These are phyloP conservation scores for Coelastrella sp. DNA, from an alignment of 139 green algal genomes.

Conservation along the genomic window DNA sequence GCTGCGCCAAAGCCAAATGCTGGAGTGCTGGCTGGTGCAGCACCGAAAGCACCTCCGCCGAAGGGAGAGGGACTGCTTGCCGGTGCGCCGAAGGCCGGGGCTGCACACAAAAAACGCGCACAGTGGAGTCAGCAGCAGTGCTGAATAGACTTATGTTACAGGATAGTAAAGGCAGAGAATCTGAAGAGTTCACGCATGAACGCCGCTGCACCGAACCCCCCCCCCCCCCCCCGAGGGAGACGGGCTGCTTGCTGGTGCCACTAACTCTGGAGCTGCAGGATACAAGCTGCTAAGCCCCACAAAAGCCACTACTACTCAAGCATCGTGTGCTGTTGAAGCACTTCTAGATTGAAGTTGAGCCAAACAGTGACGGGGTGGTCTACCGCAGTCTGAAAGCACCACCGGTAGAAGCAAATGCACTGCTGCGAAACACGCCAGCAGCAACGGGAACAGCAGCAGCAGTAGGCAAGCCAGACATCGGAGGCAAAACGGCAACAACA, in stretches of 20 bases:
- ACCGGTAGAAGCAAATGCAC: slow-evolving; percentile 46
- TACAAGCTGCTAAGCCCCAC: too few relatives aligned
- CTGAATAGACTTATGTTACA: not conserved
- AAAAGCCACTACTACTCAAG: too few relatives aligned
- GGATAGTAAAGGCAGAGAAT: too few relatives aligned
- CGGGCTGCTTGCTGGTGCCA: too few relatives aligned
- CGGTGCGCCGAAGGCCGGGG: slow-evolving; percentile 48
- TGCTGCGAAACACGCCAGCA: slow-evolving; percentile 21
- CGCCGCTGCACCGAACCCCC: too few relatives aligned
- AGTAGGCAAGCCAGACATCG: too few relatives aligned
- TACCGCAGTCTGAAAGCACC: slow-evolving; percentile 52
- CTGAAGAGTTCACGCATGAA: too few relatives aligned
- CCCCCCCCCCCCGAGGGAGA: too few relatives aligned
- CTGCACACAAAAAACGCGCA: slow-evolving; percentile 3
- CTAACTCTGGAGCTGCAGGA: too few relatives aligned
- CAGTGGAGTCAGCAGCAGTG: not conserved
- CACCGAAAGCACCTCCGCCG: slow-evolving; percentile 29
- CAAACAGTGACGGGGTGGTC: slow-evolving; percentile 46
- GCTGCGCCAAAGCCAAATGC: slow-evolving; percentile 53
- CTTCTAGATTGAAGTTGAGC: too few relatives aligned
- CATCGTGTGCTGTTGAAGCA: too few relatives aligned
- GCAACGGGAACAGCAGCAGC: slow-evolving; percentile 49
- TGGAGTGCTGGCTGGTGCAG: slow-evolving; percentile 33
- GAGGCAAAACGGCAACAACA: too few relatives aligned
- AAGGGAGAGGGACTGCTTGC: slow-evolving; percentile 31